Evolutionary conservation across 768 basidiomycete species (phyloP).

Genomic region (Cubamyces sp.): DNA sequence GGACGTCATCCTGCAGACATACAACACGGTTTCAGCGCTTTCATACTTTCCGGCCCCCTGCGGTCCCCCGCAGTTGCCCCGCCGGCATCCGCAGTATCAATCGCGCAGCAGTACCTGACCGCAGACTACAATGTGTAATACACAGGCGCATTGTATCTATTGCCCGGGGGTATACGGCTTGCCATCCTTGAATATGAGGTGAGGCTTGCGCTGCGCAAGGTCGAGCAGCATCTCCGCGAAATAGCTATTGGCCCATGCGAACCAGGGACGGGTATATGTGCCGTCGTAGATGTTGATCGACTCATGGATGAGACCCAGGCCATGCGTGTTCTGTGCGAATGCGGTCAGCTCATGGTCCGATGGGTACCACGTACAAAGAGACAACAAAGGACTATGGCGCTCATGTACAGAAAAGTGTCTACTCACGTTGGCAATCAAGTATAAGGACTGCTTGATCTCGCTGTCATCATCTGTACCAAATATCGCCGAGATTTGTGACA

Average conservation of each 20-base stretch:
- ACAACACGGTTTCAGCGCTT: neutral
- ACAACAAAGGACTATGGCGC: neutral
- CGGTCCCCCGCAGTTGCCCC: constrained; percentile 1
- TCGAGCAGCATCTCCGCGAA: constrained; percentile 85
- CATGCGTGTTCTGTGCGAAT: constrained; percentile 63
- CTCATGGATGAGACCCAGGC: constrained; percentile 80
- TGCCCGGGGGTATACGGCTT: constrained; percentile 61
- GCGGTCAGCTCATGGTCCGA: constrained; percentile 1
- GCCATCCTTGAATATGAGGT: constrained; percentile 59
- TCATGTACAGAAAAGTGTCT: neutral
- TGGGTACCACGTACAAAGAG: neutral
- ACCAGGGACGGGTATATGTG: constrained; percentile 73
- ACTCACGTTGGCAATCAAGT: constrained; percentile 70
- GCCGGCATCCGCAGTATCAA: constrained; percentile 5
- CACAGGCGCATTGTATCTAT: neutral
- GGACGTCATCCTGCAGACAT: neutral
- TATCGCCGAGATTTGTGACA: constrained; percentile 77
- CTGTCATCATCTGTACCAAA: constrained; percentile 74
- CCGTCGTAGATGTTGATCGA: constrained; percentile 64
- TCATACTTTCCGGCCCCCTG: neutral
- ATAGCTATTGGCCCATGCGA: constrained; percentile 85
- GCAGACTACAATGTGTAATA: neutral
- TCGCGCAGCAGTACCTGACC: constrained; percentile 8
- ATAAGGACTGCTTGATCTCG: constrained; percentile 66
- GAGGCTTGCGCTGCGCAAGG: constrained; percentile 72